Evolutionary conservation across 352 stramenopile species (phyloP).

Genomic region (Albugo candida): DNA sequence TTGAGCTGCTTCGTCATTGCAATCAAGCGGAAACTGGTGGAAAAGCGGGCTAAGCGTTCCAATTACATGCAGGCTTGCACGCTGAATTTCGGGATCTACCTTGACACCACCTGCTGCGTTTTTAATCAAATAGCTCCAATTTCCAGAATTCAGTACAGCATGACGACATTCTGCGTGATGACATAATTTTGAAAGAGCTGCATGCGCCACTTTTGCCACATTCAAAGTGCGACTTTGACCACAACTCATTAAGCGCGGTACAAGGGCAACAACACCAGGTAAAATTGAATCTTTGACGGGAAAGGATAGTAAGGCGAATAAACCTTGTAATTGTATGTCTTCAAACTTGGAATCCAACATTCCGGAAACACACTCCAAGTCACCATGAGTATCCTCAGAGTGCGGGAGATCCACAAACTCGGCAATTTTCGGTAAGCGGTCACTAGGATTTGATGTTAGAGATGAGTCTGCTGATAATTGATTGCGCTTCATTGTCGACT

Average conservation of each 20-base stretch:
- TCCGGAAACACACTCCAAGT: slow-evolving; percentile 25
- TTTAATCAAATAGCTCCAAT: slow-evolving; percentile 72
- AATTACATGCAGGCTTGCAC: slow-evolving; percentile 73
- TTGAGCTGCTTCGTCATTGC: slow-evolving; percentile 41
- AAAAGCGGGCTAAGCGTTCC: slow-evolving; percentile 69
- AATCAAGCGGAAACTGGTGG: slow-evolving; percentile 5
- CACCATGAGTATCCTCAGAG: not conserved
- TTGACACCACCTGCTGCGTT: slow-evolving; percentile 34
- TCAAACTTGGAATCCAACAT: slow-evolving; percentile 58
- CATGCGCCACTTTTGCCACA: slow-evolving; percentile 41
- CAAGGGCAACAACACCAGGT: slow-evolving; percentile 36
- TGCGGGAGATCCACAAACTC: slow-evolving; percentile 15
- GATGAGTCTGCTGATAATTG: slow-evolving; percentile 49
- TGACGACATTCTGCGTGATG: slow-evolving; percentile 70
- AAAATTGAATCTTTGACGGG: slow-evolving; percentile 33
- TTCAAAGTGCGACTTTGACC: slow-evolving; percentile 38
- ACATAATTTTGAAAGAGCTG: slow-evolving; percentile 54
- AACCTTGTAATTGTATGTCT: slow-evolving; percentile 63
- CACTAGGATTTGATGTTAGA: slow-evolving; percentile 21
- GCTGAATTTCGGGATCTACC: slow-evolving; percentile 54
- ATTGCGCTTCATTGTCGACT: slow-evolving; percentile 48
- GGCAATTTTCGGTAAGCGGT: slow-evolving; percentile 40
- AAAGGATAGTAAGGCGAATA: slow-evolving; percentile 63
- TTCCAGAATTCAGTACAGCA: slow-evolving; percentile 56
- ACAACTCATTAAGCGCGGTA: slow-evolving; percentile 45